Base-by-base conservation (phyloP, 192 early-diverging fungal species). In the Coemansia sp. region DNA sequence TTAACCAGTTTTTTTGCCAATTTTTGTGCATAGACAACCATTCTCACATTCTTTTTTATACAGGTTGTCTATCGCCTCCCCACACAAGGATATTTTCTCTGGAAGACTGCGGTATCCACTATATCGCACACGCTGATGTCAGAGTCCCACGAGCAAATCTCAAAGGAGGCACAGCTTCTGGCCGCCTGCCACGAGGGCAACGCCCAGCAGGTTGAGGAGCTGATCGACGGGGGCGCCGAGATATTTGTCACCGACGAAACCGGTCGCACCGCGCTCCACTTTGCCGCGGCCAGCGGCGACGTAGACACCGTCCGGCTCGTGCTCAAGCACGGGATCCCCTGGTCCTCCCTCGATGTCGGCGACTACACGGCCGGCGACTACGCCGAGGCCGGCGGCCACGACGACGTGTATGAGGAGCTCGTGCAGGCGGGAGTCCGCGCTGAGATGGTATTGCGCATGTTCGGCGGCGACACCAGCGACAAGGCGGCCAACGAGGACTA, bases 351-450 rank as follows among this genome's bases (percentile, higher is more conserved):
- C 17, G 94, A 96, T 70, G 78, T 81, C 7, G 81, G 86, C 14
- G 86, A 87, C 71, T 86, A 87, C 34, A 92, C 93, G 24, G 94
- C 90, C 0, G 97, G 93, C 13, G 94, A 99, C 64, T 87, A 89
- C 54, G 95, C 95, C 3, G 79, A 87, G 45, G 79, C 81, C 14
- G 87, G 86, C 50, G 92, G 89, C 3, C 89, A 92, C 59, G 65
- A 72, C 0, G 85, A 87, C 11, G 85, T 93, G 2, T 98, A 97
- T 72, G 84, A 93, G 1, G 71, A 78, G 41, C 75, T 99, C n/a
- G 88, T 97, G 0, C 80, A 89, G 24, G 93, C 94, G 65, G 97
- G 97, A 21, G 85, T 92, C 33, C 85, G 95, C 24, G 87, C 89
- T 2, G 97, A 99, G 70, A 84, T 94, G 48, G 66, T 98, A 24